These are phyloP conservation scores for Aureobasidium subglaciale DNA, from an alignment of 2,329 filamentous ascomycete genomes.

Conservation along the genomic window DNA sequence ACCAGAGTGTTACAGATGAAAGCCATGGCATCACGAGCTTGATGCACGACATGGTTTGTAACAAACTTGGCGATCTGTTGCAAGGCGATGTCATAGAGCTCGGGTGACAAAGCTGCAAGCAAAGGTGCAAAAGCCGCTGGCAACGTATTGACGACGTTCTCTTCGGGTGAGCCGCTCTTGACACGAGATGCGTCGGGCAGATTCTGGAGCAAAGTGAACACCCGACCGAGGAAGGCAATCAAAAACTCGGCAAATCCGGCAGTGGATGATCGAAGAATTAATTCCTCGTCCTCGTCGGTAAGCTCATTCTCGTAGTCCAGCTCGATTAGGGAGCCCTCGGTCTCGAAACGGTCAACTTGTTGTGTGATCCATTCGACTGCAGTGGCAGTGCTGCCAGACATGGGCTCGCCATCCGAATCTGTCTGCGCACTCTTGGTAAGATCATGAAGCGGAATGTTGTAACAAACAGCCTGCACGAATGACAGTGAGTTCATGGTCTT, in stretches of 20 bases:
- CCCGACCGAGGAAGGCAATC: conserved; percentile 80
- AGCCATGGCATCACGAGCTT: conserved; percentile 94
- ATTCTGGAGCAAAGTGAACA: conserved; percentile 93
- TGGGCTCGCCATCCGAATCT: conserved; percentile 26
- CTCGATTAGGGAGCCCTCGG: conserved; percentile 74
- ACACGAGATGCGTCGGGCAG: conserved; percentile 83
- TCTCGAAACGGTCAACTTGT: conserved; percentile 90
- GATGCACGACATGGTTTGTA: conserved; percentile 89
- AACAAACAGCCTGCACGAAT: conserved; percentile 92
- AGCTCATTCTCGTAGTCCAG: conserved; percentile 80
- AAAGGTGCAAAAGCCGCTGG: conserved; percentile 86
- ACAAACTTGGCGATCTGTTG: conserved; percentile 92
- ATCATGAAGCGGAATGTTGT: conserved; percentile 88
- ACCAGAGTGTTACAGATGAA: conserved; percentile 96
- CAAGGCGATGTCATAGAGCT: conserved; percentile 84
- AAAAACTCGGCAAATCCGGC: conserved; percentile 91
- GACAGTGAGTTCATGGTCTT: conserved; percentile 93
- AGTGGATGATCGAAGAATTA: conserved; percentile 86
- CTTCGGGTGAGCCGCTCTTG: conserved; percentile 85
- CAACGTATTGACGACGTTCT: conserved; percentile 92
- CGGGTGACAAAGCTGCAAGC: conserved; percentile 82
- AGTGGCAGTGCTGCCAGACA: conserved; percentile 41
- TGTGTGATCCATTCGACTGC: conserved; percentile 91
- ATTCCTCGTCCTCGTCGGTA: conserved; percentile 76
- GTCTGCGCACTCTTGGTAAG: conserved; percentile 53